phyloP scores from a whole-genome alignment of 2,329 filamentous ascomycete species.

The Xylaria sp. region DNA sequence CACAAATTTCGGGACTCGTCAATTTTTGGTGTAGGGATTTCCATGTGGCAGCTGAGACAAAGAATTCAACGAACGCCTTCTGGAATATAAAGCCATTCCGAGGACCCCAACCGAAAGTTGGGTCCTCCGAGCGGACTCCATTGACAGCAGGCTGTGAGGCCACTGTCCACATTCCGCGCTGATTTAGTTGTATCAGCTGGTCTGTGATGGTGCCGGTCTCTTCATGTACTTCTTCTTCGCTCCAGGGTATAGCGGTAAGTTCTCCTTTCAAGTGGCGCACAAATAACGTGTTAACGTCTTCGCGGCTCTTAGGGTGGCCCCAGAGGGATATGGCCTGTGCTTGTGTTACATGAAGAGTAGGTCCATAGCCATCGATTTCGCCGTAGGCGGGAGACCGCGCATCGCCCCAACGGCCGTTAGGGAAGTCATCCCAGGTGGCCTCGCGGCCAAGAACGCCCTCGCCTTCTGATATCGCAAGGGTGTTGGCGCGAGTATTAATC shows the following conservation, averaged over 20 bases:
- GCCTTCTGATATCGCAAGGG: slow-evolving; percentile 92
- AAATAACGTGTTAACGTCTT: slow-evolving; percentile 85
- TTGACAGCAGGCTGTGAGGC: slow-evolving; percentile 96
- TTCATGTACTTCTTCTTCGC: slow-evolving; percentile 84
- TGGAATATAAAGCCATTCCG: slow-evolving; percentile 95
- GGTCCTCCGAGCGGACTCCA: slow-evolving; percentile 78
- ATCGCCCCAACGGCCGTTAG: slow-evolving; percentile 95
- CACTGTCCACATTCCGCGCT: slow-evolving; percentile 92
- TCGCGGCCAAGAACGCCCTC: slow-evolving; percentile 89
- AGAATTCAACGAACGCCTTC: slow-evolving; percentile 98
- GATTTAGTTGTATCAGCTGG: slow-evolving; percentile 79
- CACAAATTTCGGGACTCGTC: slow-evolving; percentile 64
- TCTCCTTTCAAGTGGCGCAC: slow-evolving; percentile 82
- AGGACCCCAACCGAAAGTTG: slow-evolving; percentile 92
- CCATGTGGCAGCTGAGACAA: slow-evolving; percentile 82
- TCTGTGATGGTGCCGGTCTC: slow-evolving; percentile 85
- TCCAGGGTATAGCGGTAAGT: slow-evolving; percentile 88
- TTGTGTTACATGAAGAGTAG: slow-evolving; percentile 92
- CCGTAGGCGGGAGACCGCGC: slow-evolving; percentile 92
- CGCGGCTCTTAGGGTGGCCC: slow-evolving; percentile 75
- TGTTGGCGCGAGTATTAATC: slow-evolving; percentile 82
- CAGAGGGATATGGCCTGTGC: slow-evolving; percentile 84
- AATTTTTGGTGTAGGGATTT: slow-evolving; percentile 71
- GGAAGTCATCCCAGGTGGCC: slow-evolving; percentile 98
- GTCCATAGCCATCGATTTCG: slow-evolving; percentile 97